Evolutionary conservation across 257 asterid species (phyloP), one percentile per base, ranked within the genome.

Genomic region (Capsicum rhomboideum): DNA sequence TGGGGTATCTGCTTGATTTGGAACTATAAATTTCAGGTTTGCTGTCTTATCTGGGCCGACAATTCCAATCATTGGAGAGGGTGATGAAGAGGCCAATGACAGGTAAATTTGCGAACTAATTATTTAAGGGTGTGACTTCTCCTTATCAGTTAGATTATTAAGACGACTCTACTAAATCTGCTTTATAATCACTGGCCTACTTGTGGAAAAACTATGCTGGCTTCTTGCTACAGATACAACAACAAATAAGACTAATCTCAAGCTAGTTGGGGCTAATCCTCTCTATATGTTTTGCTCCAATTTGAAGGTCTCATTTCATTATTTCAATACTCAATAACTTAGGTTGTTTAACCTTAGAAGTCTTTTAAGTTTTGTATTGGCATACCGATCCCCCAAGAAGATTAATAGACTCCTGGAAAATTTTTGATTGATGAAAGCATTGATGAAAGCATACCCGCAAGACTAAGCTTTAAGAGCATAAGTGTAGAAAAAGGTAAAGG

Each of bases 51-150:
- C 97, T 14, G 99, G 99, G 82, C 99, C 99, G 67, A 97, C 99
- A 58, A 95, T 97, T 87, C 99, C 99, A 23, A 97, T 97, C 55
- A 92, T 97, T 66, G 99, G 99, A 34, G 99, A 95, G 93, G 99
- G 99, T 78, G 85, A 93, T 86, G 98, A 92, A 91, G 99, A 97
- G 92, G 99, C 99, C 88, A 97, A 95, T 89, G 99, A 97, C 85
- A 97, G 99, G 99, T 95, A 91, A 54, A 67, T 12, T 86, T 52
- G 12, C 50, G 18, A 42, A 68, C 23, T 12, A 77, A 20, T 17
- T 28, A 21, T 58, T 80, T 7, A 61, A 37, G 50, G 50, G 34
- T 68, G 77, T 68, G 50, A 34, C 26, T 17, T 67, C 77, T 67
- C 49, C 34, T 67, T 16, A 67, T 31, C 23, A 67, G 23, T 67